Evolutionary conservation across 768 basidiomycete genomes (phyloP).

Genomic region (Porphyrellus cyaneotinctus): DNA sequence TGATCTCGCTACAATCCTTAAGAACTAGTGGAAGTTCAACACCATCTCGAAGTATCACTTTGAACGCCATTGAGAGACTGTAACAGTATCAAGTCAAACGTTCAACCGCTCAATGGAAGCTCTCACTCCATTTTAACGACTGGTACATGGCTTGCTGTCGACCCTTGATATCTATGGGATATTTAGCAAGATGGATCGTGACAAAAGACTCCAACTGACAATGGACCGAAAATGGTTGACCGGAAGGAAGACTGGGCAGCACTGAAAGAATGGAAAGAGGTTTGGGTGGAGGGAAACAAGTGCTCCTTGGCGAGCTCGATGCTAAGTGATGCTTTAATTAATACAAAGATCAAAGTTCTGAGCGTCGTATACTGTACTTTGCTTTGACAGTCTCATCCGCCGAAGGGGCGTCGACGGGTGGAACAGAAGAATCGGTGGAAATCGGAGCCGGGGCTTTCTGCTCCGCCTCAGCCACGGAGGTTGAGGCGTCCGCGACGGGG

Average conservation of each 20-base stretch:
- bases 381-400: conserved; percentile 24
- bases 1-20: conserved; percentile 35
- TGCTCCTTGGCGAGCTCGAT: conserved; percentile 42
- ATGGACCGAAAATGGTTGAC: conserved; percentile 64
- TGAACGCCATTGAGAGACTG: conserved; percentile 35
- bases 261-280: conserved; percentile 19
- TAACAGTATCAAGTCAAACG: conserved; percentile 1
- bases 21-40: conserved; percentile 50
- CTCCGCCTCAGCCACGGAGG: background rate
- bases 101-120: background rate
- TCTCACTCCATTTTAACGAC: conserved; percentile 19
- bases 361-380: conserved; percentile 15
- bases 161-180: conserved; percentile 25
- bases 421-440: conserved; percentile 1
- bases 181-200: conserved; percentile 2
- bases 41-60: conserved; percentile 47
- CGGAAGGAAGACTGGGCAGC: conserved; percentile 36
- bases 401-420: conserved; percentile 2
- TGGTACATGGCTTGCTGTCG: background rate
- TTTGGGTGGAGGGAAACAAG: conserved; percentile 41
- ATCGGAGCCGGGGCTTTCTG: conserved; percentile 13
- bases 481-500: background rate
- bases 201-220: conserved; percentile 40
- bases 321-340: conserved; percentile 25
- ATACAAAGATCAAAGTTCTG: background rate